phyloP scores from a whole-genome alignment of 331 rosid genomes.

The Telfairia occidentalis region DNA sequence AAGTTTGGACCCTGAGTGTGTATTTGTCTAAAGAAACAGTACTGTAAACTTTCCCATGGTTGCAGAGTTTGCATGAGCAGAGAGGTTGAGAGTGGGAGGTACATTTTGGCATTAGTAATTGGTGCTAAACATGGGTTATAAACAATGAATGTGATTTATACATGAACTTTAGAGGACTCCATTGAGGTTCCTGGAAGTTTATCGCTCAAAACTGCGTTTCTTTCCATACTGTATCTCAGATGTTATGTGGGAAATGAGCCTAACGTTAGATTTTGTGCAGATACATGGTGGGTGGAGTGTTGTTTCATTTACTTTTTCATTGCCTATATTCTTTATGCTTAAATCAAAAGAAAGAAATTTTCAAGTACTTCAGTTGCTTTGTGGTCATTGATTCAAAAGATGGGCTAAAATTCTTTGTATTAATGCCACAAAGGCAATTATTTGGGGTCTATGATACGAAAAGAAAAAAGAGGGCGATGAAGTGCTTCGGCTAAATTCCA shows the following conservation, averaged over 20 bases:
- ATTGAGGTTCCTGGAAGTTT: neutral
- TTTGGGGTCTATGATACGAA: neutral
- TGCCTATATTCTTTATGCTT: neutral
- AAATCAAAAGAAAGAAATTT: neutral
- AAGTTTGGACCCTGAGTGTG: neutral
- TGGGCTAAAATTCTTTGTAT: neutral
- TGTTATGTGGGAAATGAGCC: neutral
- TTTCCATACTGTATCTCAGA: neutral
- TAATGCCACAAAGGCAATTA: neutral
- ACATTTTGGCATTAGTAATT: neutral
- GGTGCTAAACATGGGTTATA: neutral
- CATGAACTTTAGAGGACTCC: neutral
- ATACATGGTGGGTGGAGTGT: neutral
- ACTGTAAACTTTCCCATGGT: neutral
- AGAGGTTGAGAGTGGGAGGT: neutral
- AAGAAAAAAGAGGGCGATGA: neutral
- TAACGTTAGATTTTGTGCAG: neutral
- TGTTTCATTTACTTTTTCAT: neutral
- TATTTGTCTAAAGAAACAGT: neutral
- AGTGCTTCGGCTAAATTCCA: neutral
- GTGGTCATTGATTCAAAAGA: neutral
- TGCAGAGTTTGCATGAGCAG: neutral
- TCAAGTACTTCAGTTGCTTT: neutral
- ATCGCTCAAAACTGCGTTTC: neutral
- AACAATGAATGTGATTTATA: neutral